A percentile compares a stretch with the other conserved stretches of the same genome.
Conservation (phyloP, 169 alveolate species). For the Cryptosporidium baileyi region DNA sequence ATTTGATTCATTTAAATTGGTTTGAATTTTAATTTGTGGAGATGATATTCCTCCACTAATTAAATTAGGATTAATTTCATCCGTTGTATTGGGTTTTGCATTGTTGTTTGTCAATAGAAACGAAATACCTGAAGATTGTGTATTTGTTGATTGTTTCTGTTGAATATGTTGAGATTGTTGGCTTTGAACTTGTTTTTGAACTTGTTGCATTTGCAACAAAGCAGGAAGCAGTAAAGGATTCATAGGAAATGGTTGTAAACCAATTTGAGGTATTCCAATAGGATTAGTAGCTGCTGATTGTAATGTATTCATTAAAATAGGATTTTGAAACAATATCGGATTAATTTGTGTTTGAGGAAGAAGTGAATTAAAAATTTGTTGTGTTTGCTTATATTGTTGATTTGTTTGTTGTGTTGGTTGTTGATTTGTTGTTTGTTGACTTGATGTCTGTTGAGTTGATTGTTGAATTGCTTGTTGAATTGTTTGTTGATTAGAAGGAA, state of each 20-base stretch:
- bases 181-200: neutral
- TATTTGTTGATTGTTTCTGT: neutral
- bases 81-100: neutral
- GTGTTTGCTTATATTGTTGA: too few species aligned
- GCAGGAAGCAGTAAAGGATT: conserved; percentile 42
- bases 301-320: neutral
- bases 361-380: conserved; percentile 10
- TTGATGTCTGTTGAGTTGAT: neutral
- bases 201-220: conserved; percentile 41
- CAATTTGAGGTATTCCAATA: conserved; percentile 13
- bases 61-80: neutral
- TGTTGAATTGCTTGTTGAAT: neutral
- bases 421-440: neutral
- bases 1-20: too few species aligned
- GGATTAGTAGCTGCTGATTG: conserved; percentile 32
- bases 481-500: neutral
- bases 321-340: conserved; percentile 42
- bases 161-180: neutral
- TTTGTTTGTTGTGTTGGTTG: neutral
- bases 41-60: too few species aligned
- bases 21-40: neutral
- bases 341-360: conserved; percentile 28
- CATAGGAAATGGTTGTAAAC: conserved; percentile 41
- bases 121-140: neutral
- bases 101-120: neutral